A percentile compares a stretch with the other conserved stretches of the same genome.
These are phyloP conservation scores for Cudoniella acicularis DNA, from an alignment of 495 filamentous ascomycete species.

Conservation along the genomic window DNA sequence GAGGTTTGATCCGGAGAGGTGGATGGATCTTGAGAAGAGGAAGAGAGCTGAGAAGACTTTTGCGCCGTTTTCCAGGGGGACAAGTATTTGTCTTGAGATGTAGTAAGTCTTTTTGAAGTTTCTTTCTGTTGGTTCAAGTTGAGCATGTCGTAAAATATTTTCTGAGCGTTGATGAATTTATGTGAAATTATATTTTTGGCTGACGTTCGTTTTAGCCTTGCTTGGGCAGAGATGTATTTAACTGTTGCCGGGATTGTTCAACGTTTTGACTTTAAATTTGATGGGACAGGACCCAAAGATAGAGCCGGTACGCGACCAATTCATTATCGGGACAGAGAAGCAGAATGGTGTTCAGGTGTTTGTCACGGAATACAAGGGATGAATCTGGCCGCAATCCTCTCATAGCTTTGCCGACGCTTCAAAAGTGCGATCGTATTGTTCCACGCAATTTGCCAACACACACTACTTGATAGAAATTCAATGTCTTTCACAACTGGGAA, in stretches of 20 bases:
- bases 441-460: too few species aligned
- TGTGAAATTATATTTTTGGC: too few species aligned
- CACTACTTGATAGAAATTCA: too few species aligned
- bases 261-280: slow-evolving; percentile 25
- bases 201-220: neutral
- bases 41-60: slow-evolving; percentile 18
- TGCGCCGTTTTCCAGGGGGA: slow-evolving; percentile 27
- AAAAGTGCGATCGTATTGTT: too few species aligned
- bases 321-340: slow-evolving; percentile 24
- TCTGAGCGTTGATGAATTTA: too few species aligned
- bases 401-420: too few species aligned
- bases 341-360: neutral
- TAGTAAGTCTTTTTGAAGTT: slow-evolving; percentile 22
- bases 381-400: too few species aligned
- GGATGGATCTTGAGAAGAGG: slow-evolving; percentile 29
- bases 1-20: slow-evolving; percentile 40
- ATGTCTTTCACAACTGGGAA: too few species aligned
- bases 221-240: neutral
- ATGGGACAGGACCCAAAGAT: slow-evolving; percentile 15
- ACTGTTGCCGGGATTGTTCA: neutral
- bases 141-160: too few species aligned
- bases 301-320: slow-evolving; percentile 26
- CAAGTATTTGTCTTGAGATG: slow-evolving; percentile 29
- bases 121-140: neutral
- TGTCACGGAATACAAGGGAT: too few species aligned